phyloP scores from a whole-genome alignment of 495 filamentous ascomycete genomes.

The Daldinia grandis region DNA sequence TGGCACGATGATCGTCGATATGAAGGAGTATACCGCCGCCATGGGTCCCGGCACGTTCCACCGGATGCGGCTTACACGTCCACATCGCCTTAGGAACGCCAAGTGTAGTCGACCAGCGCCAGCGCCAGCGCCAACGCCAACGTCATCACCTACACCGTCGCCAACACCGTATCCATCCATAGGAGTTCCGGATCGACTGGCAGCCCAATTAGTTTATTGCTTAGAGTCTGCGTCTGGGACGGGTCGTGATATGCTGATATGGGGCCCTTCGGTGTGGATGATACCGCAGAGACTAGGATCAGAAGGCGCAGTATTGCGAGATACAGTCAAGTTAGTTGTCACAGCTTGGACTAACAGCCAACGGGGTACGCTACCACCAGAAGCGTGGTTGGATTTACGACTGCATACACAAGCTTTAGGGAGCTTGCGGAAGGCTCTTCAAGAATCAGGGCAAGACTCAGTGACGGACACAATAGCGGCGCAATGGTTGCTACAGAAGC shows the following conservation, averaged over 20 bases:
- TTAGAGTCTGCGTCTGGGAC: slow-evolving; percentile 37
- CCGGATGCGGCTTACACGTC: slow-evolving; percentile 34
- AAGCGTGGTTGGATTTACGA: slow-evolving; percentile 41
- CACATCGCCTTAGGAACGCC: slow-evolving; percentile 5
- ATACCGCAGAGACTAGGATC: slow-evolving; percentile 37
- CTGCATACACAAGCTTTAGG: slow-evolving; percentile 40
- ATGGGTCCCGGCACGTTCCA: slow-evolving; percentile 32
- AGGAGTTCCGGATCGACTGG: slow-evolving; percentile 30
- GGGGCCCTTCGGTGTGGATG: slow-evolving; percentile 40
- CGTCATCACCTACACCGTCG: slow-evolving; percentile 8
- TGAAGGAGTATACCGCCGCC: slow-evolving; percentile 32
- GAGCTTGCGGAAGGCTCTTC: slow-evolving; percentile 41
- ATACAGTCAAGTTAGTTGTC: slow-evolving; percentile 39
- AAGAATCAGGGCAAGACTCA: slow-evolving; percentile 19
- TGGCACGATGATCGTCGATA: slow-evolving; percentile 27
- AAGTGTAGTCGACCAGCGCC: slow-evolving; percentile 2
- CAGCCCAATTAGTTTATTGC: slow-evolving; percentile 31
- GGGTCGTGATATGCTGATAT: slow-evolving; percentile 39
- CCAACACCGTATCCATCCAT: slow-evolving; percentile 29
- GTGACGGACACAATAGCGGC: slow-evolving; percentile 40
- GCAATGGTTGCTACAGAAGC: slow-evolving; percentile 41
- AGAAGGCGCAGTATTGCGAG: slow-evolving; percentile 27
- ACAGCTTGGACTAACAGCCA: slow-evolving; percentile 39
- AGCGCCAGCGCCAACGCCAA: not conserved
- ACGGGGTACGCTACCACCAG: slow-evolving; percentile 29